Evolutionary conservation across 208 protist genomes (phyloP).

Genomic region (Wallacemonas sp.): DNA sequence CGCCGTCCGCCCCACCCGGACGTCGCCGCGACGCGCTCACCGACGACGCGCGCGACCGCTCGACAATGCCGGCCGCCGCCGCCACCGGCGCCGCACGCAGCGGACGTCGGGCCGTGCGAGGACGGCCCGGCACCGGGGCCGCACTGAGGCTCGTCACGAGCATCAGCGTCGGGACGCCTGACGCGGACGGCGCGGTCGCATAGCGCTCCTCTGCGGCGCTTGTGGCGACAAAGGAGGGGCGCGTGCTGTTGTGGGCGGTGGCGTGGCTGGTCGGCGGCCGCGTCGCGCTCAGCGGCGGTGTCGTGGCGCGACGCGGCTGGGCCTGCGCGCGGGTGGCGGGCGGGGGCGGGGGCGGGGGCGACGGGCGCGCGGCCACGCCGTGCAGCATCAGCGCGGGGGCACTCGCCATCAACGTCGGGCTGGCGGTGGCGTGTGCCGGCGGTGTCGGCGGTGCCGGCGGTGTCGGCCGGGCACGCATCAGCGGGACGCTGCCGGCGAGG

Average conservation of each 20-base stretch:
- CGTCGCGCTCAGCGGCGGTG: neutral
- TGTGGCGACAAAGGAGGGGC: neutral
- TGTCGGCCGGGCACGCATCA: neutral
- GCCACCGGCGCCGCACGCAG: neutral
- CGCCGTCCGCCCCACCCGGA: neutral
- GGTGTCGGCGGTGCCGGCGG: too few species aligned
- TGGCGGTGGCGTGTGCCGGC: too few species aligned
- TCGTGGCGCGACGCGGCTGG: neutral
- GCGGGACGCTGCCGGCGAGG: neutral
- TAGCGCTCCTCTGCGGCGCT: neutral
- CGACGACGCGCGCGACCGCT: conserved; percentile 13
- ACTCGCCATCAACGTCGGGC: neutral
- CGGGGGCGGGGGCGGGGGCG: neutral
- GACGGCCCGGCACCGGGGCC: neutral
- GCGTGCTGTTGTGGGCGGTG: too few species aligned
- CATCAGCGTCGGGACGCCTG: conserved; percentile 5
- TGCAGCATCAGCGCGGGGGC: neutral
- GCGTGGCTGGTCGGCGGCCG: neutral
- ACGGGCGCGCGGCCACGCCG: neutral
- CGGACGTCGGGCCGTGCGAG: conserved; percentile 13
- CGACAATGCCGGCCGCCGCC: neutral
- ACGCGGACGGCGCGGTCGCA: neutral
- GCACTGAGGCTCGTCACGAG: neutral
- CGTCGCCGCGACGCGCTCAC: conserved; percentile 6
- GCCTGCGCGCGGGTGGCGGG: neutral